A percentile compares a stretch with the other conserved stretches of the same genome.
Conservation (phyloP, 2,329 filamentous ascomycete species). For the Sarocladium oryzae region DNA sequence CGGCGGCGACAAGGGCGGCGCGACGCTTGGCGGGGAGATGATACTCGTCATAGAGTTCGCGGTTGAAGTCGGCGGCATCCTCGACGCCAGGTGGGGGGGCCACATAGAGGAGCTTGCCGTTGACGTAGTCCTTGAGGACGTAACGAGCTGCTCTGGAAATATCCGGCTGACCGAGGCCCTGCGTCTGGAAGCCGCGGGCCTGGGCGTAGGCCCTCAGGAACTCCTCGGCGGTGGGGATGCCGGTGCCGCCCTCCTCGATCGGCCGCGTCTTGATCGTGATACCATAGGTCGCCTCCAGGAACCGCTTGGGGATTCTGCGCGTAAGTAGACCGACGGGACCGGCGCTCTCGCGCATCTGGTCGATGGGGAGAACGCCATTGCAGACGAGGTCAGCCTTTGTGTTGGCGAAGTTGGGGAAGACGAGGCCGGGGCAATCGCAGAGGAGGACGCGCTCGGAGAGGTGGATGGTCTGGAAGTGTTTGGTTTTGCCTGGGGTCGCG, state of each 20-base stretch:
- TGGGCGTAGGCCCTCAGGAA: slow-evolving; percentile 78
- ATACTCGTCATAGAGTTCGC: slow-evolving; percentile 74
- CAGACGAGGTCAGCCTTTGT: slow-evolving; percentile 96
- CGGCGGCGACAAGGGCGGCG: slow-evolving; percentile 49
- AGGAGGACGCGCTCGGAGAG: slow-evolving; percentile 83
- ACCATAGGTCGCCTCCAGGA: slow-evolving; percentile 89
- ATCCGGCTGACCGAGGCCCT: slow-evolving; percentile 84
- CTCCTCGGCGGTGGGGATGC: slow-evolving; percentile 77
- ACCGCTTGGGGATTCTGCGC: slow-evolving; percentile 76
- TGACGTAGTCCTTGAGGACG: slow-evolving; percentile 95
- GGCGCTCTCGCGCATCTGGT: slow-evolving; percentile 86
- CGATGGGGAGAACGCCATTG: slow-evolving; percentile 83
- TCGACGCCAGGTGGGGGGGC: slow-evolving; percentile 65
- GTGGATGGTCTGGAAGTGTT: slow-evolving; percentile 98
- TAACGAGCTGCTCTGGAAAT: slow-evolving; percentile 86
- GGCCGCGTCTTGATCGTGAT: slow-evolving; percentile 79
- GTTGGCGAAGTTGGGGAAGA: slow-evolving; percentile 95
- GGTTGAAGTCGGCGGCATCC: slow-evolving; percentile 75
- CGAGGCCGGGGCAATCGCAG: slow-evolving; percentile 96
- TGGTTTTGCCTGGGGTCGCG: slow-evolving; percentile 94
- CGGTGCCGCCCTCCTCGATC: slow-evolving; percentile 87
- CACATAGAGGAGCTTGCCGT: slow-evolving; percentile 87
- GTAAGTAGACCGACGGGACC: slow-evolving; percentile 84
- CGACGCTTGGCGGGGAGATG: slow-evolving; percentile 80
- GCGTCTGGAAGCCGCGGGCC: slow-evolving; percentile 84